Conservation (phyloP, 139 green algal genomes). For the Coccomyxa sp. region DNA sequence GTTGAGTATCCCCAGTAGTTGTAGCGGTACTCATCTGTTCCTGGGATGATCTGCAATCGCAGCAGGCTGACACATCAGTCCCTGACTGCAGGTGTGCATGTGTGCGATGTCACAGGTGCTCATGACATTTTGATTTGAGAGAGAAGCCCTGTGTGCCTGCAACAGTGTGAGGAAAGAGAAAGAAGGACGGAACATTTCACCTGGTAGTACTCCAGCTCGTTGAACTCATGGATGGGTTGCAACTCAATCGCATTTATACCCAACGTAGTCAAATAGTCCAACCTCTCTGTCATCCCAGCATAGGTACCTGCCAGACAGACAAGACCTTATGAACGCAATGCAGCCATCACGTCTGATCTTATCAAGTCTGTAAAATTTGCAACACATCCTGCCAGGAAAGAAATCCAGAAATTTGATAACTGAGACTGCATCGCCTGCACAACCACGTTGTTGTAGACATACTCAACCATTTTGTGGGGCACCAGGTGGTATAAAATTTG, state of each 20-base stretch:
- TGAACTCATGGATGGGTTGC: conserved; percentile 94
- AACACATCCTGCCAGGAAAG: neutral
- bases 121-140: no score
- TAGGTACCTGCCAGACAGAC: conserved; percentile 71
- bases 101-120: no score
- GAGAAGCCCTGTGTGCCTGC: no score
- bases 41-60: conserved; percentile 30
- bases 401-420: neutral
- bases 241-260: conserved; percentile 97
- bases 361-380: neutral
- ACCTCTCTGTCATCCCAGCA: conserved; percentile 72
- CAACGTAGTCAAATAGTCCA: conserved; percentile 89
- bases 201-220: conserved; percentile 97
- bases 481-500: no score
- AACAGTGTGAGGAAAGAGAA: no score
- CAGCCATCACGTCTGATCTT: neutral
- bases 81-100: neutral
- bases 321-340: neutral
- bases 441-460: no score
- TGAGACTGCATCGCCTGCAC: neutral
- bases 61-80: neutral
- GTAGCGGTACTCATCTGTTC: conserved; percentile 50
- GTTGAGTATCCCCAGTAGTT: conserved; percentile 99
- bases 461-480: no score
- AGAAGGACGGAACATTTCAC: neutral